A percentile compares a stretch with the other conserved stretches of the same genome.
These are phyloP conservation scores for Candida awuae DNA, from an alignment of 805 yeast genomes.

Conservation along the genomic window DNA sequence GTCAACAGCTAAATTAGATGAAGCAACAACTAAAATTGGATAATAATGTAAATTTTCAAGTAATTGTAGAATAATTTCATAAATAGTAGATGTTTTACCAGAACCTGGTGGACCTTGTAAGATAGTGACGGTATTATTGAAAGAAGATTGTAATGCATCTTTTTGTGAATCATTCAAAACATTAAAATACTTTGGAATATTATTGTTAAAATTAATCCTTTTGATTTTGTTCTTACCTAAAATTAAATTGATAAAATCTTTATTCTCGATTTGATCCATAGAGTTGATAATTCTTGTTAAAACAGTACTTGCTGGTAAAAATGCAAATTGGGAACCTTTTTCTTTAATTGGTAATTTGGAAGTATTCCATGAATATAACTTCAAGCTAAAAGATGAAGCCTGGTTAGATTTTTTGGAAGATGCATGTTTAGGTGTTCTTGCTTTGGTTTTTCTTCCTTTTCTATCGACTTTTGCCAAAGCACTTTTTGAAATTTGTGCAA, in stretches of 20 bases:
- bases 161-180: slow-evolving; percentile 63
- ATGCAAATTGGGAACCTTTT: slow-evolving; percentile 25
- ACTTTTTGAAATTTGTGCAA: slow-evolving; percentile 39
- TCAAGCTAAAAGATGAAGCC: slow-evolving; percentile 35
- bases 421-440: slow-evolving; percentile 11
- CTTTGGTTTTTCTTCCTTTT: slow-evolving; percentile 19
- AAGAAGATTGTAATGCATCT: slow-evolving; percentile 60
- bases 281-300: slow-evolving; percentile 57
- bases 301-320: slow-evolving; percentile 58
- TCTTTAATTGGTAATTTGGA: slow-evolving; percentile 20
- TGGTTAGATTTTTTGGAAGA: slow-evolving; percentile 8
- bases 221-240: slow-evolving; percentile 25
- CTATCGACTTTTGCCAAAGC: slow-evolving; percentile 26
- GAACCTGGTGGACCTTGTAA: slow-evolving; percentile 80
- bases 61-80: slow-evolving; percentile 74
- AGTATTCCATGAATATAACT: slow-evolving; percentile 52
- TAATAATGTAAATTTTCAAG: slow-evolving; percentile 47
- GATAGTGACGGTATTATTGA: slow-evolving; percentile 50
- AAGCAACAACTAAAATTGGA: slow-evolving; percentile 67
- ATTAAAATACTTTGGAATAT: slow-evolving; percentile 44
- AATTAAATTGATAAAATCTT: slow-evolving; percentile 35
- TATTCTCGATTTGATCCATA: slow-evolving; percentile 51
- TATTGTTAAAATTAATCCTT: slow-evolving; percentile 44
- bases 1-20: slow-evolving; percentile 69
- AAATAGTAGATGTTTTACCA: slow-evolving; percentile 75